A percentile compares a stretch with the other conserved stretches of the same genome.
Conservation (phyloP, 2,329 filamentous ascomycete genomes). For the Blastomyces parvus region DNA sequence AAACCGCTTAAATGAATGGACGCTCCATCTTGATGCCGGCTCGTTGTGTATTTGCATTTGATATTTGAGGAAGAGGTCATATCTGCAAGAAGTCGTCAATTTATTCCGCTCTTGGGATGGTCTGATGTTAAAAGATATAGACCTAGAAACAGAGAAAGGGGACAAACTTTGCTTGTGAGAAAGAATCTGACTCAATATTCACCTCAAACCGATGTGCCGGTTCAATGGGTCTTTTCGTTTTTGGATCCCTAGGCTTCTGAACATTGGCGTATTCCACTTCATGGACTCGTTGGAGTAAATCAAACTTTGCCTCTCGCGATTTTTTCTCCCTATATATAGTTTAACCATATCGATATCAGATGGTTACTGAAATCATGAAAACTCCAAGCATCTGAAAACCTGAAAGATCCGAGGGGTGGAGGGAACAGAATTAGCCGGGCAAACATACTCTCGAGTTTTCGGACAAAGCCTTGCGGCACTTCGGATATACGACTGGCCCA, state of each 20-base stretch:
- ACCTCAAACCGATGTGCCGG: conserved; percentile 43
- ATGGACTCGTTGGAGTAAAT: conserved; percentile 35
- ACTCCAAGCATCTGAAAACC: background rate
- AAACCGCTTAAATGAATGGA: conserved; percentile 39
- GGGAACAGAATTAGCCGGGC: background rate
- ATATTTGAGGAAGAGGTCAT: conserved; percentile 39
- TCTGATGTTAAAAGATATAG: background rate
- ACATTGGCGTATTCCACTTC: conserved; percentile 37
- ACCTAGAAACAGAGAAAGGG: background rate
- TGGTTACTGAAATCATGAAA: conserved; percentile 10
- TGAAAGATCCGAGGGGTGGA: background rate
- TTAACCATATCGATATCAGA: background rate
- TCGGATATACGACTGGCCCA: conserved; percentile 40
- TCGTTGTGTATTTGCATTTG: conserved; percentile 40
- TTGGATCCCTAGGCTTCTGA: conserved; percentile 36
- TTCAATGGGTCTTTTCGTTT: conserved; percentile 36
- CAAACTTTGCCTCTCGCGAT: conserved; percentile 35
- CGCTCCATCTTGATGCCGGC: conserved; percentile 35
- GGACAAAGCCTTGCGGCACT: conserved; percentile 39
- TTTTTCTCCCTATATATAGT: conserved; percentile 33
- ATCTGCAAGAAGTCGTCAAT: conserved; percentile 22
- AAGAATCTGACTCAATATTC: conserved; percentile 38
- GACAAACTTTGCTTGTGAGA: conserved; percentile 38
- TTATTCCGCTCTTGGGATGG: background rate
- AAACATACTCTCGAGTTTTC: conserved; percentile 32